A percentile compares a stretch with the other conserved stretches of the same genome.
These are phyloP conservation scores for Colletotrichum sp. DNA, from an alignment of 2,329 filamentous ascomycete species.

Conservation along the genomic window DNA sequence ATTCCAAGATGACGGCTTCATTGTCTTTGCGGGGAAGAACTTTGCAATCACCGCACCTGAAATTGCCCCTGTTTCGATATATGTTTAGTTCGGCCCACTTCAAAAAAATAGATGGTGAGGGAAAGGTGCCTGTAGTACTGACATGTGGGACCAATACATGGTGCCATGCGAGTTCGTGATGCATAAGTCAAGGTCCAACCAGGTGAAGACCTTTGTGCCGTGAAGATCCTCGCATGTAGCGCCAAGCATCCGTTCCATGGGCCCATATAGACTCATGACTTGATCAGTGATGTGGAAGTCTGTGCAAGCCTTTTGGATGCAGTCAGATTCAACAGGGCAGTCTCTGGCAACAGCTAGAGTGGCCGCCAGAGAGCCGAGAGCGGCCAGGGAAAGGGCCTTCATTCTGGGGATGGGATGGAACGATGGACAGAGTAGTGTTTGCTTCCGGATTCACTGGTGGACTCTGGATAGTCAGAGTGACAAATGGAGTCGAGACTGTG, in stretches of 20 bases:
- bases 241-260: background rate
- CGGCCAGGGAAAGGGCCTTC: background rate
- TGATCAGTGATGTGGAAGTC: background rate
- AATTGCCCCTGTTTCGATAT: background rate
- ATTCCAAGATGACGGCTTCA: background rate
- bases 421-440: background rate
- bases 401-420: background rate
- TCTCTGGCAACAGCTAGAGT: background rate
- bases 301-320: background rate
- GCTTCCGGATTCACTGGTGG: fast-evolving
- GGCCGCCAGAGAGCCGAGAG: background rate
- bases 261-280: background rate
- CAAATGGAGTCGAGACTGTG: background rate
- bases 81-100: background rate
- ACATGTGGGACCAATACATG: background rate
- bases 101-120: background rate
- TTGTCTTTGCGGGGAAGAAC: background rate
- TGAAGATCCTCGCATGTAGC: background rate
- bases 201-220: background rate
- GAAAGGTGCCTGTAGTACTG: background rate
- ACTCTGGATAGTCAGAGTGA: background rate
- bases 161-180: background rate
- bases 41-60: background rate
- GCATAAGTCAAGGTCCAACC: background rate
- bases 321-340: background rate